Evolutionary conservation across 2,329 filamentous ascomycete genomes (phyloP), one percentile per base, ranked within the genome.

Genomic region (Apiospora aurea): DNA sequence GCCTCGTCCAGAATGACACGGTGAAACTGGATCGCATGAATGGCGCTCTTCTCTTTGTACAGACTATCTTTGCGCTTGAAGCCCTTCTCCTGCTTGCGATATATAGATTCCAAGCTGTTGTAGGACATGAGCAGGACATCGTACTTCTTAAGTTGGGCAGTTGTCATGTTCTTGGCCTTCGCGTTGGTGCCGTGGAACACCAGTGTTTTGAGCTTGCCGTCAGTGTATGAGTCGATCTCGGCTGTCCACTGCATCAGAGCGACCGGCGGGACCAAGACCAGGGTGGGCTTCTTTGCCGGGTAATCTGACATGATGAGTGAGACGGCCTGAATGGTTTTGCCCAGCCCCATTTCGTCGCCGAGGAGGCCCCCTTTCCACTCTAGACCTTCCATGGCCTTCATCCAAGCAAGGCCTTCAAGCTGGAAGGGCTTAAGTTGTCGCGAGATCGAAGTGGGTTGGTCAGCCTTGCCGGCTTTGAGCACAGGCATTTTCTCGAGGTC

Each of bases 51-150:
- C 81, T 96, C 93, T 80, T 96, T 97, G 82, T 96, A 88, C 34
- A 96, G 85, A 14, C 93, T 93, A 38, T 93, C 91, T 74, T 94
- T 93, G 72, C 95, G 92, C 76, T 88, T 91, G 87, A 95, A 96
- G 0, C 96, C 96, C 80, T 96, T 97, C 78, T 93, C 92, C 81
- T 99, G 94, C 81, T 97, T 97, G 72, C 96, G 92, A 80, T 95
- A 94, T 78, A 97, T 91, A 0, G 95, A 97, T 81, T 98, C 96
- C 46, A 99, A 85, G 75, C 93, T 90, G 84, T 94, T 95, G 87
- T 97, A 99, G 18, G 96, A 98, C 84, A 98, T 97, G 89, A 98
- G 95, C 79, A 98, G 96, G 69, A 99, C 94, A 81, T 99, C 91
- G 82, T 92, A 97, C 76, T 92, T 90, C 82, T 92, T 93, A 69